Percentiles rank a stretch among this genome's conserved stretches.
Conservation (phyloP, 495 filamentous ascomycete genomes). For the Neurospora africana region DNA sequence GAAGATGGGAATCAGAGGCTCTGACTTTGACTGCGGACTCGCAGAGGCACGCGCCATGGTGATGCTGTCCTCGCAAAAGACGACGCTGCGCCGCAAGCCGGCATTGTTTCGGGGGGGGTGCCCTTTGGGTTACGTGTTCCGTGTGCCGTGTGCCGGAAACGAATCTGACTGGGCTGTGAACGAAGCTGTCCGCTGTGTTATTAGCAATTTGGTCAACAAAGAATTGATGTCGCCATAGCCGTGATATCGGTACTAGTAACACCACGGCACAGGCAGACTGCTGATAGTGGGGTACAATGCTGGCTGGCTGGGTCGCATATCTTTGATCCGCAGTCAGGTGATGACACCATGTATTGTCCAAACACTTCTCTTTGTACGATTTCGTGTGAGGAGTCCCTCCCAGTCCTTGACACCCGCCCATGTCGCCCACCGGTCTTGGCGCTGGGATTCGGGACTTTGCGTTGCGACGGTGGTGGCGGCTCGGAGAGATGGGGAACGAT, state of each 20-base stretch:
- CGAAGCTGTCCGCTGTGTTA: neutral
- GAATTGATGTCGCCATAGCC: neutral
- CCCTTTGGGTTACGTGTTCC: neutral
- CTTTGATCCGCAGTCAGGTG: constrained; percentile 18
- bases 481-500: neutral
- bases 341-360: constrained; percentile 19
- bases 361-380: constrained; percentile 3
- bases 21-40: neutral
- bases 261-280: neutral
- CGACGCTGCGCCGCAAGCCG: neutral
- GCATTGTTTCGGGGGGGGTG: neutral
- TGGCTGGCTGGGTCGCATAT: neutral
- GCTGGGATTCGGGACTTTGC: neutral
- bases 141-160: neutral
- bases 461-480: neutral
- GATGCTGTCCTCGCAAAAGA: neutral
- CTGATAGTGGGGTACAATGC: neutral
- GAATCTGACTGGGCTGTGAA: neutral
- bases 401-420: neutral
- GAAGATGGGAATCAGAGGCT: neutral
- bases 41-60: neutral
- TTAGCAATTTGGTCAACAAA: neutral
- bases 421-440: neutral
- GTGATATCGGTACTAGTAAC: neutral
- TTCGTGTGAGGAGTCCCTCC: neutral